Evolutionary conservation across 1,284 basidiomycete genomes (phyloP).

Genomic region (Ceratobasidium sp.): DNA sequence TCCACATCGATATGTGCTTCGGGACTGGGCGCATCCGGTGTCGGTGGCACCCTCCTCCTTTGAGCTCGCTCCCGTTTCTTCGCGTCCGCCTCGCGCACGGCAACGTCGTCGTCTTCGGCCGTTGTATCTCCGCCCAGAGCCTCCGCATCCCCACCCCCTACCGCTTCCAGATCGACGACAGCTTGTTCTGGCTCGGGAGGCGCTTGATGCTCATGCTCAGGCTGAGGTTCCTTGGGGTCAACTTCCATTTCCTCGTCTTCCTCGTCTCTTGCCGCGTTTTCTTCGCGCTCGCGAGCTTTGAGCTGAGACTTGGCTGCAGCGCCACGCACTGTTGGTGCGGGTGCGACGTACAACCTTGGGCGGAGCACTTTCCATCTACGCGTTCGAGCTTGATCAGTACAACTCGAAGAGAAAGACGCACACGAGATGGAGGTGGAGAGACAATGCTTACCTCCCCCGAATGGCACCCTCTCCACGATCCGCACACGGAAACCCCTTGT

Average conservation of each 20-base stretch:
- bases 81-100: not conserved
- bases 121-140: conserved; percentile 25
- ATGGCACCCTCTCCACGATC: conserved; percentile 42
- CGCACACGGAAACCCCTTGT: conserved; percentile 31
- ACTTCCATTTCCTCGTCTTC: conserved; percentile 21
- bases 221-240: conserved; percentile 14
- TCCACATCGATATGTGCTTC: not conserved
- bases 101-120: conserved; percentile 39
- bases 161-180: not conserved
- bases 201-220: conserved; percentile 11
- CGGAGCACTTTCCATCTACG: conserved; percentile 44
- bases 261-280: not conserved
- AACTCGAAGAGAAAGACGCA: not conserved
- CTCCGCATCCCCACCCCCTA: not conserved
- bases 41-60: not conserved
- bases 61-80: not conserved
- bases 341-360: conserved; percentile 32
- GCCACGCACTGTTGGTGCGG: conserved; percentile 26
- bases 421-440: not conserved
- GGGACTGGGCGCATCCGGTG: conserved; percentile 1
- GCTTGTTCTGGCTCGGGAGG: not conserved
- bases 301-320: conserved; percentile 36
- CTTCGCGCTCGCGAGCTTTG: conserved; percentile 32
- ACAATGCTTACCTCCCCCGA: conserved; percentile 23
- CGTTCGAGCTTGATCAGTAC: not conserved